phyloP scores from a whole-genome alignment of 1,139 yeast species.

The Suhomyces anneliseae region DNA sequence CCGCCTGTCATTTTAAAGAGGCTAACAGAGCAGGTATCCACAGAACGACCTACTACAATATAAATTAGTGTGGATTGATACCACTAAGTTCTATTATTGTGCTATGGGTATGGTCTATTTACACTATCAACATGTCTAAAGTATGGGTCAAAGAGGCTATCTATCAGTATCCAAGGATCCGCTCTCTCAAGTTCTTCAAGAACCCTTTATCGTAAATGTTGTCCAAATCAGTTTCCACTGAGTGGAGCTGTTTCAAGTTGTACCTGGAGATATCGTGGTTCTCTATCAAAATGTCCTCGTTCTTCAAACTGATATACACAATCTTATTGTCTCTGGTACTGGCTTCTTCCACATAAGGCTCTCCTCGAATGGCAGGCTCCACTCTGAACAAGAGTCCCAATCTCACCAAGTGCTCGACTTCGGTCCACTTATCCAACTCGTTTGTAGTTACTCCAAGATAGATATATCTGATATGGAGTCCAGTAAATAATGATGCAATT shows the following conservation, averaged over 20 bases:
- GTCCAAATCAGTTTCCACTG: conserved; percentile 46
- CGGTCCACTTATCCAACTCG: conserved; percentile 83
- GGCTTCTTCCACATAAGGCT: conserved; percentile 23
- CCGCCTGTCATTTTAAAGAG: conserved; percentile 9
- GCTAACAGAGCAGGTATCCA: neutral
- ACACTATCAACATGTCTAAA: no score
- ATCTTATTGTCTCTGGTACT: conserved; percentile 8
- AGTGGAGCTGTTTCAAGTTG: conserved; percentile 28
- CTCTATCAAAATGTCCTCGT: conserved; percentile 23
- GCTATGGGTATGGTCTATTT: no score
- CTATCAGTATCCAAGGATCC: conserved; percentile 15
- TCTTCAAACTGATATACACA: conserved; percentile 32
- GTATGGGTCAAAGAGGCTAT: no score
- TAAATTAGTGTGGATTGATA: no score
- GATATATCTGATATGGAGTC: conserved; percentile 61
- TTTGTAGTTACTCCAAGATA: conserved; percentile 89
- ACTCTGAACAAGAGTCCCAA: conserved; percentile 32
- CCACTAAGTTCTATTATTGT: no score
- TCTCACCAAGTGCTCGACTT: conserved; percentile 58
- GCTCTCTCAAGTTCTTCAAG: conserved; percentile 42
- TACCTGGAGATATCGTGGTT: conserved; percentile 13
- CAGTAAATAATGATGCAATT: conserved; percentile 56
- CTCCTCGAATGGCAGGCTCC: conserved; percentile 11
- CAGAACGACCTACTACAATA: no score
- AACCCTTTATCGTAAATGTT: conserved; percentile 75